These are phyloP conservation scores for Amaranthus tricolor DNA, from an alignment of 179 eudicot species.

Conservation along the genomic window DNA sequence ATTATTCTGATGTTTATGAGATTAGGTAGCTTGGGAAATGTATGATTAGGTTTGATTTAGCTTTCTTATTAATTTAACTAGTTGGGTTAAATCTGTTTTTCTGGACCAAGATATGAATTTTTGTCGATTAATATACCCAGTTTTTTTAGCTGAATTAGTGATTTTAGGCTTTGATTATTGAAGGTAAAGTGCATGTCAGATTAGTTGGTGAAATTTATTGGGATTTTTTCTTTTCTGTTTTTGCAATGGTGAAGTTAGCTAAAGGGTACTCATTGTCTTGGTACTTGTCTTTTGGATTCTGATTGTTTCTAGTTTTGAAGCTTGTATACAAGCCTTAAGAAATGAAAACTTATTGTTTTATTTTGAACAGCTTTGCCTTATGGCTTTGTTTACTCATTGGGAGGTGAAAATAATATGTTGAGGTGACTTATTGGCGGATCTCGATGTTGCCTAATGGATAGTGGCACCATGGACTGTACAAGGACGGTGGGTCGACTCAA, in stretches of 20 bases:
- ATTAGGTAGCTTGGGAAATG: constrained; percentile 12
- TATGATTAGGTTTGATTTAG: constrained; percentile 11
- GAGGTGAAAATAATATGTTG: constrained; percentile 17
- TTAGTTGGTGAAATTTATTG: not conserved
- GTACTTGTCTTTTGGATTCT: constrained; percentile 7
- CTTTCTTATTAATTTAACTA: not conserved
- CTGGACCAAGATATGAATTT: not conserved
- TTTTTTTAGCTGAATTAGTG: constrained; percentile 2
- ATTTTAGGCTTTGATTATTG: not conserved
- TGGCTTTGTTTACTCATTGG: constrained; percentile 17
- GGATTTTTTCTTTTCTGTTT: not conserved
- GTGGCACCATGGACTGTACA: constrained; percentile 51
- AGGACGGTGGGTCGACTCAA: constrained; percentile 44
- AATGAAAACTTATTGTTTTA: constrained; percentile 8
- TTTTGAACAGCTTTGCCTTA: constrained; percentile 19
- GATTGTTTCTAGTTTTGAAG: constrained; percentile 7
- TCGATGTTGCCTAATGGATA: constrained; percentile 72
- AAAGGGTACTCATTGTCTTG: not conserved
- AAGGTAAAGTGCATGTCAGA: constrained; percentile 7
- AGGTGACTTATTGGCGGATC: constrained; percentile 27
- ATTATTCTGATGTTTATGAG: constrained; percentile 15
- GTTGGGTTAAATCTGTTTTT: not conserved
- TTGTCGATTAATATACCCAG: too few relatives aligned
- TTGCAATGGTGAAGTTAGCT: constrained; percentile 1
- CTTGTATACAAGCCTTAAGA: not conserved